Base-by-base conservation (phyloP, 1,139 yeast species). In the Wickerhamomyces sp. region DNA sequence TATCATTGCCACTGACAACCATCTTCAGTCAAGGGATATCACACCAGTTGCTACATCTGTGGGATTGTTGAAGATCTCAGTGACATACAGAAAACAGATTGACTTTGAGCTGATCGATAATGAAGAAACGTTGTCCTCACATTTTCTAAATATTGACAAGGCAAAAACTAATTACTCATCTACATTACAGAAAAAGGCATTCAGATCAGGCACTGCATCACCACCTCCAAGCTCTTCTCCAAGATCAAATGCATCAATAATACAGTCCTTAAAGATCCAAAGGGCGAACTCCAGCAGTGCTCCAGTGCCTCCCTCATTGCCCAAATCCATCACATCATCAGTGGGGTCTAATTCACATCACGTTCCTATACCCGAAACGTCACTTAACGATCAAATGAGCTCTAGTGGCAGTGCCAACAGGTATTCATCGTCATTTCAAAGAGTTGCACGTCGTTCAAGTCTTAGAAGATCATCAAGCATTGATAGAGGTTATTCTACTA, bases 51-150 rank as follows among this genome's bases (percentile, higher is more conserved):
- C 73, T 41, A 87, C 96, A 0, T 78, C 85, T 13, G 66, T 77
- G 34, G 98, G 98, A 0, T 66, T 81, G 2, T 61, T 92, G 37
- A 72, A 78, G 46, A 72, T 87, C 9, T 78, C 94, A 0, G 90
- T 87, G 2, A 84, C 94, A 6, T 90, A 84, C 56, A 72, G 98
- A 43, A 71, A 68, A 30, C 85, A 87, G 54, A 72, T 78, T 44
- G 74, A 77, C 39, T 92, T 90, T 60, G 66, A 72, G 31, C 67
- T 87, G 16, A 76, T 72, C 46, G 90, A 84, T 50, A 75, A 78
- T 32, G 90, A 84, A 55, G 79, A 77, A 39, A 61, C 79, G 3
- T 59, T 82, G 25, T 76, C 85, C 10, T 72, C 71, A 26, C 86
- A 81, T 46, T 81, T 81, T 51, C 60, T 72, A 37, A 63, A 63